A percentile compares a stretch with the other conserved stretches of the same genome.
phyloP scores from a whole-genome alignment of 1,139 yeast genomes.

The Lodderomyces parapsilosis region DNA sequence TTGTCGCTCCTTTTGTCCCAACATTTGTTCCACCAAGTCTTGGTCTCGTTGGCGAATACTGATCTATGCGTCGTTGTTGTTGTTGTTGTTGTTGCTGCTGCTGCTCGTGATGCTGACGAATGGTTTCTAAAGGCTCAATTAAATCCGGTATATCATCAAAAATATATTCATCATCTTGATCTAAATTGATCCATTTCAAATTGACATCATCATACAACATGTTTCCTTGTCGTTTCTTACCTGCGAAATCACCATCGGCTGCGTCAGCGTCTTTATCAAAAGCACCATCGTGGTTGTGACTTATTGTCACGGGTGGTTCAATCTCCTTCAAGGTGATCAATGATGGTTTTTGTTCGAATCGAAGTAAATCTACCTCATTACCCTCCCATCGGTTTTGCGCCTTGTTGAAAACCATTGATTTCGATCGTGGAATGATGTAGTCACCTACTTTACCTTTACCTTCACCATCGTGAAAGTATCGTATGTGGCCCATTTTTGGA shows the following conservation, averaged over 20 bases:
- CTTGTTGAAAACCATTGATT: slow-evolving; percentile 56
- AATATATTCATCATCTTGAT: slow-evolving; percentile 33
- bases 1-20: background rate
- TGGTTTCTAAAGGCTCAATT: slow-evolving; percentile 8
- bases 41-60: slow-evolving; percentile 17
- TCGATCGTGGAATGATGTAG: slow-evolving; percentile 10
- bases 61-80: background rate
- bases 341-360: slow-evolving; percentile 45
- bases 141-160: slow-evolving; percentile 52
- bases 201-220: slow-evolving; percentile 64
- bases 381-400: slow-evolving; percentile 63
- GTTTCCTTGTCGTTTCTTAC: slow-evolving; percentile 20
- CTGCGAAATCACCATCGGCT: background rate
- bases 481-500: slow-evolving; percentile 31
- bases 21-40: background rate
- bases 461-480: slow-evolving; percentile 24
- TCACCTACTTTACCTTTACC: slow-evolving; percentile 5
- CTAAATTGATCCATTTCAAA: slow-evolving; percentile 52
- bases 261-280: background rate
- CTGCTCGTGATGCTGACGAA: slow-evolving; percentile 9
- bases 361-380: slow-evolving; percentile 55
- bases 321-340: slow-evolving; percentile 33
- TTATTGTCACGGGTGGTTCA: too few relatives aligned
- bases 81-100: background rate
- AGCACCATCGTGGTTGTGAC: background rate